These are phyloP conservation scores for Botrytis paeoniae DNA, from an alignment of 2,329 filamentous ascomycete genomes.

Conservation along the genomic window DNA sequence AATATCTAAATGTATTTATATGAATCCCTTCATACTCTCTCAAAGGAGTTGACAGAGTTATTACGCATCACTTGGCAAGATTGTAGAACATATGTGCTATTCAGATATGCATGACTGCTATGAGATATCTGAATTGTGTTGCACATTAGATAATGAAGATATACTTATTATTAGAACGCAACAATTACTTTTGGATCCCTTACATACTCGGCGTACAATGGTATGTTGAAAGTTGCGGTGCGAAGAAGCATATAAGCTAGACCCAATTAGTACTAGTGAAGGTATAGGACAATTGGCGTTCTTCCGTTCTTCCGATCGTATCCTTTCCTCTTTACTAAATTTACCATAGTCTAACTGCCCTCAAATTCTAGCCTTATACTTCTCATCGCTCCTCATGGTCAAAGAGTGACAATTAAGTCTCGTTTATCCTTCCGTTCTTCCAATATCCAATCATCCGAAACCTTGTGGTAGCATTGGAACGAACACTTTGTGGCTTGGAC, in stretches of 20 bases:
- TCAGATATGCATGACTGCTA: no score
- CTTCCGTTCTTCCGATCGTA: not conserved
- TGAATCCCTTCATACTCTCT: no score
- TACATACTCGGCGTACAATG: no score
- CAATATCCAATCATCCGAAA: not conserved
- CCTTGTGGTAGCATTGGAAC: not conserved
- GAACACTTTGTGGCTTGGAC: conserved; percentile 1
- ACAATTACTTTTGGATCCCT: not conserved
- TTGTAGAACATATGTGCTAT: no score
- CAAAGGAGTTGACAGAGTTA: no score
- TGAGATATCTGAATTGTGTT: not conserved
- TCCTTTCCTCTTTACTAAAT: not conserved
- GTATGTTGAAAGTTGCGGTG: not conserved
- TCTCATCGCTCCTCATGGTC: not conserved
- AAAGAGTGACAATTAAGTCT: not conserved
- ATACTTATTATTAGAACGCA: not conserved
- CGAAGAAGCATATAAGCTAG: not conserved
- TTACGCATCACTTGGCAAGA: no score
- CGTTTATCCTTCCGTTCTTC: not conserved
- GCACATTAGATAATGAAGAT: not conserved
- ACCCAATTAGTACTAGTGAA: not conserved
- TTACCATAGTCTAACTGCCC: not conserved
- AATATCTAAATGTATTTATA: no score
- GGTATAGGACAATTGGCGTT: not conserved
- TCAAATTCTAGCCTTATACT: not conserved